Conservation (phyloP, 805 yeast genomes). For the Yamadazyma insecticola region DNA sequence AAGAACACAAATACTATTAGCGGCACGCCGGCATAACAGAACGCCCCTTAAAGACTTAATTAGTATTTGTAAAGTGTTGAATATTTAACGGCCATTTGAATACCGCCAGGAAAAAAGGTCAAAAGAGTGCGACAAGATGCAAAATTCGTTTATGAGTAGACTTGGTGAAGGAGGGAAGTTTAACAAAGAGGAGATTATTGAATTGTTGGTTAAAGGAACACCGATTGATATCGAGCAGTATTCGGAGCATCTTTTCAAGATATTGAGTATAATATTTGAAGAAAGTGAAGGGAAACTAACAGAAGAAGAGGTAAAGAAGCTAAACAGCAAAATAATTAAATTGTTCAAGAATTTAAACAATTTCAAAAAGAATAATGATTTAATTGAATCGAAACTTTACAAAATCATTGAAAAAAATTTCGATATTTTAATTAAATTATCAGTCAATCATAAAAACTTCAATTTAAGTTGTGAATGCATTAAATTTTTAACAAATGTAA, state of each 20-base stretch:
- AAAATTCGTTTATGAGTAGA: no score
- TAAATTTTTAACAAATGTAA: conserved; percentile 31
- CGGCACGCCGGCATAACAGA: no score
- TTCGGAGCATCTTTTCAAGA: conserved; percentile 31
- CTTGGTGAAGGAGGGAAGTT: conserved; percentile 23
- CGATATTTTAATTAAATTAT: conserved; percentile 32
- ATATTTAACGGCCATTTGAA: no score
- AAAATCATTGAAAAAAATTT: conserved; percentile 34
- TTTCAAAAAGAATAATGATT: conserved; percentile 20
- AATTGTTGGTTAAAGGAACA: conserved; percentile 18
- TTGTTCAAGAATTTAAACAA: conserved; percentile 21
- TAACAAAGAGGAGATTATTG: conserved; percentile 10
- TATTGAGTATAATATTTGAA: conserved; percentile 17
- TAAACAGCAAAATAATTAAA: conserved; percentile 20
- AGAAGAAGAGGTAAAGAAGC: conserved; percentile 1
- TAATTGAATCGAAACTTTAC: conserved; percentile 27
- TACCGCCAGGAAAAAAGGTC: no score
- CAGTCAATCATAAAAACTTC: conserved; percentile 25
- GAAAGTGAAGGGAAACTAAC: no score
- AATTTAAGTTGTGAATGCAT: conserved; percentile 31
- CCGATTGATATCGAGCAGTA: conserved; percentile 34
- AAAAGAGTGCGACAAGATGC: no score
- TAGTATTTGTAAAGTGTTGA: no score
- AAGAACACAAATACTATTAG: no score
- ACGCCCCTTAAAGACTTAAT: no score